Percentiles rank a stretch among this genome's conserved stretches.
Evolutionary conservation across 202 grass and related monocot genomes (phyloP).

Genomic region (Setaria italica): DNA sequence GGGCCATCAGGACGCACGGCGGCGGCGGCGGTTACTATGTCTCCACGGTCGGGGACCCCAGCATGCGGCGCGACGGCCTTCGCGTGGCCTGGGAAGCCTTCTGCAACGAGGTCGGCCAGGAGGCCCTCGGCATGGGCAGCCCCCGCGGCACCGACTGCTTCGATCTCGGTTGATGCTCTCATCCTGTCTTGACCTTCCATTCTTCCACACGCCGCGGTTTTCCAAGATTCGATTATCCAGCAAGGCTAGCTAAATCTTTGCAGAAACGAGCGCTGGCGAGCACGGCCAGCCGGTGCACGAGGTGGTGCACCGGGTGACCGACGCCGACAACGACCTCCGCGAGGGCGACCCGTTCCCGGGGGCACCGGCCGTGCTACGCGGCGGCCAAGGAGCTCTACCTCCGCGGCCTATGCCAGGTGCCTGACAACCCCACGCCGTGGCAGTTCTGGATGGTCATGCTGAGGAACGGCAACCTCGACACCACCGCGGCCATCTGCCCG

Average conservation of each 20-base stretch:
- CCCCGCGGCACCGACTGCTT: conserved; percentile 93
- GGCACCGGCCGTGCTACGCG: background rate
- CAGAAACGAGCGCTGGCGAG: conserved; percentile 37
- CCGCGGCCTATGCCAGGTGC: conserved; percentile 68
- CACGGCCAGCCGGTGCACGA: conserved; percentile 34
- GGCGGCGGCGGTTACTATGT: conserved; percentile 22
- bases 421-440: conserved; percentile 61
- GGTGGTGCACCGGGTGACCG: conserved; percentile 63
- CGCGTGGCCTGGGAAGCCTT: conserved; percentile 86
- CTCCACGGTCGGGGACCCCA: conserved; percentile 80
- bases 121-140: conserved; percentile 83
- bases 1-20: conserved; percentile 36
- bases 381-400: conserved; percentile 7
- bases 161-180: conserved; percentile 54
- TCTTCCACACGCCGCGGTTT: background rate
- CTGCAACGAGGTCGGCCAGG: conserved; percentile 91
- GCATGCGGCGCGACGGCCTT: conserved; percentile 80
- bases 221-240: background rate
- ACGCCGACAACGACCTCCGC: conserved; percentile 68
- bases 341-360: conserved; percentile 52
- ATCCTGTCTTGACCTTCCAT: background rate
- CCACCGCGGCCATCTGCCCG: conserved; percentile 68
- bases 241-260: background rate
- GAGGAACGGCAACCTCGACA: conserved; percentile 94
- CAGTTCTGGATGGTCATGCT: conserved; percentile 99